Percentiles rank a stretch among this genome's conserved stretches.
Conservation (phyloP, 2,329 filamentous ascomycete genomes). For the Parascedosporium putredinis region DNA sequence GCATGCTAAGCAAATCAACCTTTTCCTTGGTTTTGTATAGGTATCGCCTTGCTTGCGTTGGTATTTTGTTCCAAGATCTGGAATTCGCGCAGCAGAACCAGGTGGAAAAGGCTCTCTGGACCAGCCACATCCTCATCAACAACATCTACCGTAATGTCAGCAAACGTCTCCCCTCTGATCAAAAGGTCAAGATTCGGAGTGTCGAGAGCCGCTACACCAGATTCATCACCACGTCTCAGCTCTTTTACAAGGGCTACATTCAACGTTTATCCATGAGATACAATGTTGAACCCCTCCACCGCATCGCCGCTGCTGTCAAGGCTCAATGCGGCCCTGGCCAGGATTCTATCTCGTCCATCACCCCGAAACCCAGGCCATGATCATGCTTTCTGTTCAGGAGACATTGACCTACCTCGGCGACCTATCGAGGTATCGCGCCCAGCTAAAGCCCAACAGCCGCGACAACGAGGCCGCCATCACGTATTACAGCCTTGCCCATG, state of each 20-base stretch:
- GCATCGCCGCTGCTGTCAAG: slow-evolving; percentile 30
- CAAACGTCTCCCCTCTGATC: slow-evolving; percentile 11
- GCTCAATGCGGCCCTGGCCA: slow-evolving; percentile 30
- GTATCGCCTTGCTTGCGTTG: slow-evolving; percentile 56
- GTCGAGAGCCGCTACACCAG: slow-evolving; percentile 70
- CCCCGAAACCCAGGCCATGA: slow-evolving; percentile 42
- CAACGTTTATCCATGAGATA: slow-evolving; percentile 60
- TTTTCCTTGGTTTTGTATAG: too few species aligned
- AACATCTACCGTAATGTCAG: slow-evolving; percentile 44
- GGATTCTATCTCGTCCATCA: slow-evolving; percentile 32
- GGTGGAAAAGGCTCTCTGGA: slow-evolving; percentile 67
- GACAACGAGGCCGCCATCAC: slow-evolving; percentile 72
- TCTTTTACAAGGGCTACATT: slow-evolving; percentile 81
- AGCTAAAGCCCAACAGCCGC: slow-evolving; percentile 60
- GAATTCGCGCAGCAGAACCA: slow-evolving; percentile 51
- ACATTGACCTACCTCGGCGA: slow-evolving; percentile 84
- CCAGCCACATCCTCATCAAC: slow-evolving; percentile 67
- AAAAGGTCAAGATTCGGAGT: slow-evolving; percentile 56
- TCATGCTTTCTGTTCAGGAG: slow-evolving; percentile 67
- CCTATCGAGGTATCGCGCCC: slow-evolving; percentile 73
- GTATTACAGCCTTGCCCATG: slow-evolving; percentile 75
- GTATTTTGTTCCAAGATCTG: slow-evolving; percentile 63
- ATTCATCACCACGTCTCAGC: slow-evolving; percentile 79
- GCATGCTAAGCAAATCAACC: too few species aligned
- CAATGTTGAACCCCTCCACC: slow-evolving; percentile 39